These are phyloP conservation scores for Cicer pinnatifidum DNA, from an alignment of 306 rosid genomes.

Conservation along the genomic window DNA sequence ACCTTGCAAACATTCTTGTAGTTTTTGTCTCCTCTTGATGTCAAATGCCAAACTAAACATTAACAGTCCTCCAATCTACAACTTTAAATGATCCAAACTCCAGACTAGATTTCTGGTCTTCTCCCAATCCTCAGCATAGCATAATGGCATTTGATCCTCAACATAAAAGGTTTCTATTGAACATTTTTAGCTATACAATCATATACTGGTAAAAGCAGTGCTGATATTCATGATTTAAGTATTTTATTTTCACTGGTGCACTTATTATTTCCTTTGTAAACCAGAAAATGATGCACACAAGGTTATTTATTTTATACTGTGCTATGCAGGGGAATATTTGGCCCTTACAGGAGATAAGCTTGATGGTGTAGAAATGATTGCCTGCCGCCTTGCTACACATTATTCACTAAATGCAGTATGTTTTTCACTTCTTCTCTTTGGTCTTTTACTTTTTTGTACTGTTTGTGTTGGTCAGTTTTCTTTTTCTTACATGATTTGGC, in stretches of 20 bases:
- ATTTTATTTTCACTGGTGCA: neutral
- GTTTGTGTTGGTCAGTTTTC: constrained; percentile 33
- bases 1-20: constrained; percentile 6
- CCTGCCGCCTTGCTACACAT: constrained; percentile 94
- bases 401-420: constrained; percentile 72
- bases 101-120: constrained; percentile 15
- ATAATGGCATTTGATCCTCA: constrained; percentile 2
- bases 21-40: neutral
- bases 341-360: constrained; percentile 98
- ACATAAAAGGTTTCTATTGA: neutral
- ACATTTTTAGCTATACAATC: constrained; percentile 12
- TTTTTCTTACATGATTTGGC: constrained; percentile 41
- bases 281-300: constrained; percentile 15
- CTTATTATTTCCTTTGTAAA: constrained; percentile 19
- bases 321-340: constrained; percentile 82
- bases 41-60: constrained; percentile 19
- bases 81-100: neutral
- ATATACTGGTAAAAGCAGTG: constrained; percentile 16
- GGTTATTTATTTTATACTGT: constrained; percentile 13
- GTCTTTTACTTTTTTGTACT: constrained; percentile 19
- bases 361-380: constrained; percentile 94
- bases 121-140: constrained; percentile 11
- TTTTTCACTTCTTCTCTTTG: constrained; percentile 42
- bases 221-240: constrained; percentile 23
- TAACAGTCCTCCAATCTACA: neutral